Evolutionary conservation across 2,329 filamentous ascomycete species (phyloP).

Genomic region (Pseudogymnoascus sp.): DNA sequence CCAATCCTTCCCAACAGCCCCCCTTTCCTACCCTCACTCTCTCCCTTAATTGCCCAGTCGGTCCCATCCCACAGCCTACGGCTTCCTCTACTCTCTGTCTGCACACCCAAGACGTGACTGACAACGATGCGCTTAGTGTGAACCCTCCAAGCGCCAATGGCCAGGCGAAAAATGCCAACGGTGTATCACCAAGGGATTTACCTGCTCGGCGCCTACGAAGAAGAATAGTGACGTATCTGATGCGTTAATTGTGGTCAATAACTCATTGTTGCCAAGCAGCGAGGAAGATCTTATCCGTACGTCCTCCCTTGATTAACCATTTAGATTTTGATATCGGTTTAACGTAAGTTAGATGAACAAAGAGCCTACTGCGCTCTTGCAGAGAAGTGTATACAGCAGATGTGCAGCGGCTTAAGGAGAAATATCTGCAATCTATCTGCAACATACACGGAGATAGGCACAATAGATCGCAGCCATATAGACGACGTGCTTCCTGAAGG

Average conservation of each 20-base stretch:
- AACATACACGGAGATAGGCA: neutral
- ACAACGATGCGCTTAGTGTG: neutral
- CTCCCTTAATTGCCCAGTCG: neutral
- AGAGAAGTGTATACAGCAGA: slow-evolving; percentile 36
- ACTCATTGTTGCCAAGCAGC: neutral
- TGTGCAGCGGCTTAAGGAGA: slow-evolving; percentile 18
- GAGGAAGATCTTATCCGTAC: neutral
- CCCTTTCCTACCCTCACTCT: neutral
- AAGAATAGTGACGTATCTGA: neutral
- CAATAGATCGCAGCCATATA: neutral
- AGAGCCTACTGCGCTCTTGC: slow-evolving; percentile 18
- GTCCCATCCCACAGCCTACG: neutral
- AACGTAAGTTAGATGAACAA: neutral
- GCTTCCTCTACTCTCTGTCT: neutral
- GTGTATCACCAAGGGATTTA: neutral
- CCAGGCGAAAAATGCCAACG: neutral
- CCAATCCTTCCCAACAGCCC: neutral
- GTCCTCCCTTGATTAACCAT: neutral
- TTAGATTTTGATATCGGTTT: neutral
- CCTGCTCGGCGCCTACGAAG: neutral
- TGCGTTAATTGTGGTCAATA: neutral
- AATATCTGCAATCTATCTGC: slow-evolving; percentile 14
- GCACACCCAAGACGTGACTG: neutral
- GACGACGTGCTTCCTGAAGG: neutral
- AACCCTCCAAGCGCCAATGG: neutral